These are phyloP conservation scores for Ailanthus altissimus DNA, from an alignment of 345 rosid species.

Conservation along the genomic window DNA sequence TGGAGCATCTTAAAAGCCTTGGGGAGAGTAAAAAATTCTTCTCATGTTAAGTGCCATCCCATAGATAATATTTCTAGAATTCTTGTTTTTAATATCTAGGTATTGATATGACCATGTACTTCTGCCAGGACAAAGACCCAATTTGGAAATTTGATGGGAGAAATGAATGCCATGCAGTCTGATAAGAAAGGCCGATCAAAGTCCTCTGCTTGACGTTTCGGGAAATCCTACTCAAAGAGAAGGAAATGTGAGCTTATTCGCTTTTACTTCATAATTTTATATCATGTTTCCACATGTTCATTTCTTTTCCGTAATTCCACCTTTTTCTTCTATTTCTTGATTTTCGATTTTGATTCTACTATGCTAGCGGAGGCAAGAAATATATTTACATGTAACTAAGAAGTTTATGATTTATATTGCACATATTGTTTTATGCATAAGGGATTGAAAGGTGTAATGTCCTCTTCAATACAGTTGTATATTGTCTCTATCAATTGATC, in stretches of 20 bases:
- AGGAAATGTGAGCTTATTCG: constrained; percentile 42
- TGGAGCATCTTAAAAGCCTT: neutral
- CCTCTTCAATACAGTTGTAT: neutral
- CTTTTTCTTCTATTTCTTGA: neutral
- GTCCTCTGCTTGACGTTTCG: constrained; percentile 31
- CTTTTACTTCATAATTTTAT: neutral
- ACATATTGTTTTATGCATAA: neutral
- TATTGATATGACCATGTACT: constrained; percentile 6
- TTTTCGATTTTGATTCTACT: neutral
- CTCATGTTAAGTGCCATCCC: neutral
- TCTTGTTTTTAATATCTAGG: neutral
- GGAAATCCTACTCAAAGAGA: constrained; percentile 39
- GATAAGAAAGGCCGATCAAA: constrained; percentile 30
- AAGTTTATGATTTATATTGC: neutral
- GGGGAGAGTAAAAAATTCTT: neutral
- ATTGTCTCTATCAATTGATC: neutral
- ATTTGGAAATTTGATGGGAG: constrained; percentile 32
- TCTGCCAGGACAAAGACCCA: constrained; percentile 41
- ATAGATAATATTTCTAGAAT: neutral
- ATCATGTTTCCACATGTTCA: neutral
- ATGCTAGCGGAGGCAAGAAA: neutral
- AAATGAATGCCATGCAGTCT: constrained; percentile 18
- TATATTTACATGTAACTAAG: neutral
- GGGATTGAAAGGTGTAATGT: neutral
- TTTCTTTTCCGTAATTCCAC: neutral